Evolutionary conservation across 2,329 filamentous ascomycete species (phyloP).

Genomic region (Calonectria pseudoreteaudii): DNA sequence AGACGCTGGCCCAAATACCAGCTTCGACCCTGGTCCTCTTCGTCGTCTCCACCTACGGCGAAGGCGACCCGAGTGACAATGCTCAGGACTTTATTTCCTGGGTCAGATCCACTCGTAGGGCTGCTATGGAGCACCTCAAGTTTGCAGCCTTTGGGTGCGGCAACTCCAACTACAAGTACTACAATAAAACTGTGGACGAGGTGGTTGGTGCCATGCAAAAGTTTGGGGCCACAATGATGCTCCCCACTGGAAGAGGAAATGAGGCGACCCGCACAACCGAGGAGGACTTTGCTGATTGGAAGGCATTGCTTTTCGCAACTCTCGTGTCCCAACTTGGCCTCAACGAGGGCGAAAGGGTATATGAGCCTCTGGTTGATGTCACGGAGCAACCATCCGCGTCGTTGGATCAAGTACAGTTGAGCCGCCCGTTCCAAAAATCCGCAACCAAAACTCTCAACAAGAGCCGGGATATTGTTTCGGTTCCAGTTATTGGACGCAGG

Average conservation of each 20-base stretch:
- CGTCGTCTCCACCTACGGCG: slow-evolving; percentile 20
- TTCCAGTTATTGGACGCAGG: neutral
- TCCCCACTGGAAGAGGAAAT: slow-evolving; percentile 13
- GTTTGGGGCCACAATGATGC: slow-evolving; percentile 12
- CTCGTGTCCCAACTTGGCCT: slow-evolving; percentile 16
- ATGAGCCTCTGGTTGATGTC: slow-evolving; percentile 20
- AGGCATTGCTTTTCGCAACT: slow-evolving; percentile 5
- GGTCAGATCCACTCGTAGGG: neutral
- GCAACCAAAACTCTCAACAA: neutral
- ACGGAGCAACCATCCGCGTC: neutral
- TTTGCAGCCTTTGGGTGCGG: slow-evolving; percentile 21
- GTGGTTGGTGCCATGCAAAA: neutral
- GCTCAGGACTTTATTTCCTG: slow-evolving; percentile 19
- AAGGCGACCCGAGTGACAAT: slow-evolving; percentile 24
- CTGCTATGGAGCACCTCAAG: slow-evolving; percentile 4
- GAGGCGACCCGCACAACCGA: slow-evolving; percentile 22
- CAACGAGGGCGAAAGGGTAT: slow-evolving; percentile 3
- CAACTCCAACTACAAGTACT: slow-evolving; percentile 24
- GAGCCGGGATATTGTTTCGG: slow-evolving; percentile 8
- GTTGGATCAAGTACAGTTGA: neutral
- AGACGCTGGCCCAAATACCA: neutral
- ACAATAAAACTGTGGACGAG: slow-evolving; percentile 16
- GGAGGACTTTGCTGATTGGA: slow-evolving; percentile 26
- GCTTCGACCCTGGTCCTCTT: slow-evolving; percentile 10
- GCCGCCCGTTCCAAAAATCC: slow-evolving; percentile 12